Conservation (phyloP, 257 asterid species). For the Misopates orontium region DNA sequence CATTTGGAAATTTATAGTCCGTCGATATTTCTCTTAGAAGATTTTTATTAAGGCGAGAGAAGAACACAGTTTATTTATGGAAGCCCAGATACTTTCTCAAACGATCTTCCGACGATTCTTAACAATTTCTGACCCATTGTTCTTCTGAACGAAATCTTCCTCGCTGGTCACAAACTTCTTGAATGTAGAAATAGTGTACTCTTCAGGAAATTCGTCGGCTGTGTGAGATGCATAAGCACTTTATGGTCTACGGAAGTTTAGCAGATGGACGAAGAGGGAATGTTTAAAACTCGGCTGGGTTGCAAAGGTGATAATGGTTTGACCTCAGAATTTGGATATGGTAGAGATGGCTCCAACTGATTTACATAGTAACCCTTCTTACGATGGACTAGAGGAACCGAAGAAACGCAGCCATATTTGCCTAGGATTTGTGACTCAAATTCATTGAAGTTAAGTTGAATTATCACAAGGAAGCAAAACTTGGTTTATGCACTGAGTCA, state of each 20-base stretch:
- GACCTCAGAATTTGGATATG: constrained; percentile 33
- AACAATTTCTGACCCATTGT: too few relatives aligned
- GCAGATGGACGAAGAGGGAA: constrained; percentile 99
- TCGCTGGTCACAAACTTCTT: too few relatives aligned
- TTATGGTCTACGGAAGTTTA: constrained; percentile 88
- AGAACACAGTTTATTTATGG: too few relatives aligned
- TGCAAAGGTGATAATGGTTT: constrained; percentile 42
- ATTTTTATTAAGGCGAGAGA: too few relatives aligned
- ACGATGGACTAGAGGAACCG: constrained; percentile 13
- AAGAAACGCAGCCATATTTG: neutral
- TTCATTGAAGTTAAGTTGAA: constrained; percentile 17
- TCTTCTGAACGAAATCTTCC: too few relatives aligned
- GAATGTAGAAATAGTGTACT: too few relatives aligned
- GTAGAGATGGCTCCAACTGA: constrained; percentile 37
- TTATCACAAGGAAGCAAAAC: neutral
- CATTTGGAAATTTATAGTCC: too few relatives aligned
- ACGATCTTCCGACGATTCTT: too few relatives aligned
- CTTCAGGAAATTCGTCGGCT: constrained; percentile 80
- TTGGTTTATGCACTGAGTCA: neutral
- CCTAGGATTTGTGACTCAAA: constrained; percentile 12
- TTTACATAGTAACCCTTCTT: neutral
- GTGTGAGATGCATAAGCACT: constrained; percentile 89
- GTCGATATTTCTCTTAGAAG: too few relatives aligned
- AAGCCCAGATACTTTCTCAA: too few relatives aligned
- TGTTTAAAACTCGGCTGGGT: constrained; percentile 70